Conservation (phyloP, 345 rosid genomes). For the Clarkia xantiana region DNA sequence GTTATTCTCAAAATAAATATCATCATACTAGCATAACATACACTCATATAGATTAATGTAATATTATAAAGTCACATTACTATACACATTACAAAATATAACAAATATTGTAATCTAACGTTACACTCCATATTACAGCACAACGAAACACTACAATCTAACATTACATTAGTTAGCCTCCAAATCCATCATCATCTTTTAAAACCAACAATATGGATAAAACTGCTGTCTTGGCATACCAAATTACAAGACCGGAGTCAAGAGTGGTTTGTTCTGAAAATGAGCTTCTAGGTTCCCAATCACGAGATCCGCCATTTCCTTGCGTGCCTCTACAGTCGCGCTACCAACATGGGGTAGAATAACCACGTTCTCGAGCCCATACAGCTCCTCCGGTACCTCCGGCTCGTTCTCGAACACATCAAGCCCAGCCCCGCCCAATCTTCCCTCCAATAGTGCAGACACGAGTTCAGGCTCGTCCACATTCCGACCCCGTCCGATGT, state of each 20-base stretch:
- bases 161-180: too few relatives aligned
- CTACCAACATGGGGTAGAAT: slow-evolving; percentile 31
- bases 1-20: too few relatives aligned
- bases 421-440: slow-evolving; percentile 29
- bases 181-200: too few relatives aligned
- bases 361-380: slow-evolving; percentile 29
- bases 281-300: slow-evolving; percentile 16
- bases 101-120: too few relatives aligned
- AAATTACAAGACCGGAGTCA: slow-evolving; percentile 13
- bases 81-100: too few relatives aligned
- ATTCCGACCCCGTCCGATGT: slow-evolving; percentile 28
- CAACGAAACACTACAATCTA: too few relatives aligned
- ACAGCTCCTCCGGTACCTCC: slow-evolving; percentile 23
- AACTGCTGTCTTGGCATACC: neutral
- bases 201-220: neutral
- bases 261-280: slow-evolving; percentile 13
- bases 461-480: slow-evolving; percentile 30
- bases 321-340: slow-evolving; percentile 15
- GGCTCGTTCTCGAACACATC: slow-evolving; percentile 31
- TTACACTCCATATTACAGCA: too few relatives aligned
- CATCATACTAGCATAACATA: too few relatives aligned
- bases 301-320: slow-evolving; percentile 16
- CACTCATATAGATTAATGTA: too few relatives aligned
- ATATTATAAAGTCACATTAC: too few relatives aligned
- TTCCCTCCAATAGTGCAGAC: slow-evolving; percentile 30